Percentiles rank a stretch among this genome's conserved stretches.
phyloP scores from a whole-genome alignment of 192 early-diverging fungal species.

The Allomyces javanicus region DNA sequence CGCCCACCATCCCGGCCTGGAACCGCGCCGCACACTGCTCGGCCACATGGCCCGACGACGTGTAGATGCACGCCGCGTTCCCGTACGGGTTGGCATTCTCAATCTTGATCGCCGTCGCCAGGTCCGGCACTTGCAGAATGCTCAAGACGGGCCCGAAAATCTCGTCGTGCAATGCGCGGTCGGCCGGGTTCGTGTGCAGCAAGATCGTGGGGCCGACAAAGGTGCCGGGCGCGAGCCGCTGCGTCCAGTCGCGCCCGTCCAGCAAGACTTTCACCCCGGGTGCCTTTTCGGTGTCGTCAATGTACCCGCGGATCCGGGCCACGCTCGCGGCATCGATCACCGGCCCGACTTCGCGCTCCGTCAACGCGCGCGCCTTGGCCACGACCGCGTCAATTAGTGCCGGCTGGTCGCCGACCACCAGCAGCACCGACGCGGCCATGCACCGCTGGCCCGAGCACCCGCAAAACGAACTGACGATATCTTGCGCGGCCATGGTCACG shows the following conservation, averaged over 20 bases:
- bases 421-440: slow-evolving; percentile 53
- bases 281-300: slow-evolving; percentile 22
- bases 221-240: slow-evolving; percentile 24
- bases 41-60: slow-evolving; percentile 35
- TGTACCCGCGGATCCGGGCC: slow-evolving; percentile 40
- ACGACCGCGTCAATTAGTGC: slow-evolving; percentile 41
- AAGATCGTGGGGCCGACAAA: slow-evolving; percentile 60
- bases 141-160: slow-evolving; percentile 69
- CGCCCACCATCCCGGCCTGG: slow-evolving; percentile 58
- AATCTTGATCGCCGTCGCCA: slow-evolving; percentile 45
- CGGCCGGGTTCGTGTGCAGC: slow-evolving; percentile 28
- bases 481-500: slow-evolving; percentile 53
- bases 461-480: slow-evolving; percentile 52
- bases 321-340: slow-evolving; percentile 49
- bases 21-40: slow-evolving; percentile 50
- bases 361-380: slow-evolving; percentile 26
- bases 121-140: slow-evolving; percentile 26
- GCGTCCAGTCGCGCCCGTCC: slow-evolving; percentile 36
- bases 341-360: slow-evolving; percentile 39
- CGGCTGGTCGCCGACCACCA: slow-evolving; percentile 47
- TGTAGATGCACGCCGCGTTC: slow-evolving; percentile 56
- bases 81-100: slow-evolving; percentile 53
- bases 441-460: slow-evolving; percentile 64
- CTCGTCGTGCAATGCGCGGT: slow-evolving; percentile 49
- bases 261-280: slow-evolving; percentile 42